Evolutionary conservation across 2,329 filamentous ascomycete species (phyloP), one percentile per base, ranked within the genome.

Genomic region (Myriosclerotinia duriaeana): DNA sequence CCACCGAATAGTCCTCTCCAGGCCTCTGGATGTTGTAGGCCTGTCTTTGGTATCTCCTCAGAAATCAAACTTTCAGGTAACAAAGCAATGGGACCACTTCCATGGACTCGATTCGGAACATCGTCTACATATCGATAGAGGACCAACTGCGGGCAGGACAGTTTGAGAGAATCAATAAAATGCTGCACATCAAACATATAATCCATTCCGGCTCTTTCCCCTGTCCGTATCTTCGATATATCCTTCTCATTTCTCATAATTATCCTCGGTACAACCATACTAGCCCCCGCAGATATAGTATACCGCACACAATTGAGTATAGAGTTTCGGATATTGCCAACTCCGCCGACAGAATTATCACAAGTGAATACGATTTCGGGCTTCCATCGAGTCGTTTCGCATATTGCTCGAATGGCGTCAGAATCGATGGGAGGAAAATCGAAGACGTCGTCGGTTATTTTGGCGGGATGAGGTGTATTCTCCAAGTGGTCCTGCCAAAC

Each of bases 301-400:
- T 74, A 74, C 20, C 74, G 68, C 22, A 75, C 69, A 65, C 74
- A 76, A 34, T 71, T 72, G 15, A 76, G 68, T 14, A 76, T 69
- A 38, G 72, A 73, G 55, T 75, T 75, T 42, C 73, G 70, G 11
- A 74, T 69, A 42, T 76, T 73, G n/a, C 72, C 73, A 11, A 74
- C 66, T n/a, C 69, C 70, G 15, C 73, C 74, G 20, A 68, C 38
- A 12, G 70, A 71, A 58, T 72, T 66, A 46, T 67, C 68, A 68
- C 74, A 75, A 9, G 68, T 69, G 65, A 75, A 73, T 11, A 70
- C 66, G 9, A 73, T 64, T 38, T 69, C 68, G 20, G 65, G 22
- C 42, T 74, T 71, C 72, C 72, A 75, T 42, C 68, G 34, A 22
- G 70, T 71, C 2, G 58, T 68, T 2, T 66, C 67, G 69, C 74